Percentiles rank a stretch among this genome's conserved stretches.
These are phyloP conservation scores for Rhynchospora breviuscula DNA, from an alignment of 176 grass and related monocot species.

Conservation along the genomic window DNA sequence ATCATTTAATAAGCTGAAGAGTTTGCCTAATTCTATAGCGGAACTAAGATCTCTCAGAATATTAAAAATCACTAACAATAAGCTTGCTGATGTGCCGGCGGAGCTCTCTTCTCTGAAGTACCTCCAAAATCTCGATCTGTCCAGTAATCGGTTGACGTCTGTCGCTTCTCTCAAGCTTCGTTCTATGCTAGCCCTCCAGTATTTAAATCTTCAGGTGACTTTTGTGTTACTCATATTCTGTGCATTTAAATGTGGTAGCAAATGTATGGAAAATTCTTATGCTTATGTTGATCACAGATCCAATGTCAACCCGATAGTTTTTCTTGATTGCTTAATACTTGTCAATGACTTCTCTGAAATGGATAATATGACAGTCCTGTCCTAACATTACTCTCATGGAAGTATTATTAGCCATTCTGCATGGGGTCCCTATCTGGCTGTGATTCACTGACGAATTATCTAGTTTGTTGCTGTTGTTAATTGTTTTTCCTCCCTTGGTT, in stretches of 20 bases:
- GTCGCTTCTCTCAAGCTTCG: conserved; percentile 57
- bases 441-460: neutral
- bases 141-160: conserved; percentile 85
- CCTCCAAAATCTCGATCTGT: conserved; percentile 83
- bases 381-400: neutral
- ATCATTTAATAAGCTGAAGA: conserved; percentile 98
- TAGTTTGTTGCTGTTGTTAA: neutral
- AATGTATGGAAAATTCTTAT: neutral
- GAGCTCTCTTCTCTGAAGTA: conserved; percentile 65
- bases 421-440: neutral
- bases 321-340: neutral
- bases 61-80: conserved; percentile 93
- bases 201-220: conserved; percentile 93
- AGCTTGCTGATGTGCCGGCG: conserved; percentile 70
- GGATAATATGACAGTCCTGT: neutral
- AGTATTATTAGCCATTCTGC: neutral
- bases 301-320: neutral
- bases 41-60: conserved; percentile 53
- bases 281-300: neutral
- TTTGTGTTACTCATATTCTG: neutral
- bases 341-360: neutral
- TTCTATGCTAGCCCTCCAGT: conserved; percentile 72
- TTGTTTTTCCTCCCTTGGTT: neutral
- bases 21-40: conserved; percentile 72
- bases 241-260: conserved; percentile 3